Evolutionary conservation across 257 asterid species (phyloP), one percentile per base, ranked within the genome.

Genomic region (Mitragyna speciosa): DNA sequence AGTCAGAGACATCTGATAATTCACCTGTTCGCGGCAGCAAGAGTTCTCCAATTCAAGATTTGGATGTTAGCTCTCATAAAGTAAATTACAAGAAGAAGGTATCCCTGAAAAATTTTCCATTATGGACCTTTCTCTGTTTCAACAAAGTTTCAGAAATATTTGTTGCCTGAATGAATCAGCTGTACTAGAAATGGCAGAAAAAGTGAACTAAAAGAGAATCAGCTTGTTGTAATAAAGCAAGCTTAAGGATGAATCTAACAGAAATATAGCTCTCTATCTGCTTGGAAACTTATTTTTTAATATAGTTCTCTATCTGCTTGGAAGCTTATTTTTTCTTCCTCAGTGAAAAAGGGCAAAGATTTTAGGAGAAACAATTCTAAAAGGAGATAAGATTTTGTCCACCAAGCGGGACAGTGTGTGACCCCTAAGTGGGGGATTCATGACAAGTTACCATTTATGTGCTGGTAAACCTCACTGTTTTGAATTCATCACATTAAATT

Each of bases 1-100:
- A 76, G 64, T 80, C 92, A 19, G 77, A 78, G 19, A 85, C 43
- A 30, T 86, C 90, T n/a, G 88, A 84, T 56, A 70, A 76, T 81
- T 87, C 91, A 51, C 80, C 77, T 49, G 79, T 78, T 75, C 79
- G 80, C 83, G 80, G 81, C 69, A 71, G 48, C 79, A 84, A 81
- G 70, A 63, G 69, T 72, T 83, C 82, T 41, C 51, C 79, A 17
- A 82, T 77, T 79, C 86, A 82, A 78, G 92, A 83, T 72, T 41
- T 72, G 22, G 83, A 80, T 52, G 64, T 88, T 33, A 81, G 79
- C 78, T 82, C 90, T 31, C 77, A 48, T 80, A 87, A 86, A 66
- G 85, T 80, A 70, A 88, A 83, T 79, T 70, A 78, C 58, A 92
- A 85, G 20, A 86, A 85, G 81, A 85, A 85, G 95, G 98, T 93